Percentiles rank a stretch among this genome's conserved stretches.
Evolutionary conservation across 306 rosid species (phyloP).

Genomic region (Rosa chinensis): DNA sequence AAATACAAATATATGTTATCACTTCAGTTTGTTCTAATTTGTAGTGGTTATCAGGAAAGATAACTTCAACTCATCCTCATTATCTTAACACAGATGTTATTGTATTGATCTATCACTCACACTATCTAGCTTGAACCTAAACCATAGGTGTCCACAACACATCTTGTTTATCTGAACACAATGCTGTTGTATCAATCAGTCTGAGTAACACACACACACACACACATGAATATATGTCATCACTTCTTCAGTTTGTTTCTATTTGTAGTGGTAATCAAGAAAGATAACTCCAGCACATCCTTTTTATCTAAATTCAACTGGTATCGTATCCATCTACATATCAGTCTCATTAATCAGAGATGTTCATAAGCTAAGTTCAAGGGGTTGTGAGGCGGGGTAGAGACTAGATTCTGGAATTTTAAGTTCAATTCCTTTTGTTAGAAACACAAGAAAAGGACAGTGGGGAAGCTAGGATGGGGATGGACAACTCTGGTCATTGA

Average conservation of each 20-base stretch:
- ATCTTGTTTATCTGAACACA: background rate
- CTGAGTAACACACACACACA: background rate
- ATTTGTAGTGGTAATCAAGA: slow-evolving; percentile 2
- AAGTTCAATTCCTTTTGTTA: slow-evolving; percentile 7
- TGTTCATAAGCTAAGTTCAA: background rate
- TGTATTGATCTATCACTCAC: background rate
- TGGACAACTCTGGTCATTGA: background rate
- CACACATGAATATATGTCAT: background rate
- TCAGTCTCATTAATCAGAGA: background rate
- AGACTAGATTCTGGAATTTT: background rate
- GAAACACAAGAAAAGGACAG: background rate
- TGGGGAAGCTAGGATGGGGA: background rate
- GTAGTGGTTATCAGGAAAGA: background rate
- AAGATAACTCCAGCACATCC: slow-evolving; percentile 10
- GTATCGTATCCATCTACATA: background rate
- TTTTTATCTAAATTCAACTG: background rate
- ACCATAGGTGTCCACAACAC: background rate
- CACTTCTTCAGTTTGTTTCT: slow-evolving; percentile 16
- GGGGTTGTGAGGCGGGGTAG: background rate
- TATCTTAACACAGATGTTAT: background rate
- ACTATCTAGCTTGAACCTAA: background rate
- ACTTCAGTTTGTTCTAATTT: background rate
- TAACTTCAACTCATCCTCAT: background rate
- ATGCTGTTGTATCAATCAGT: background rate
- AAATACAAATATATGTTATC: background rate